phyloP scores from a whole-genome alignment of 2,329 filamentous ascomycete species.

The Alternaria conjuncta region DNA sequence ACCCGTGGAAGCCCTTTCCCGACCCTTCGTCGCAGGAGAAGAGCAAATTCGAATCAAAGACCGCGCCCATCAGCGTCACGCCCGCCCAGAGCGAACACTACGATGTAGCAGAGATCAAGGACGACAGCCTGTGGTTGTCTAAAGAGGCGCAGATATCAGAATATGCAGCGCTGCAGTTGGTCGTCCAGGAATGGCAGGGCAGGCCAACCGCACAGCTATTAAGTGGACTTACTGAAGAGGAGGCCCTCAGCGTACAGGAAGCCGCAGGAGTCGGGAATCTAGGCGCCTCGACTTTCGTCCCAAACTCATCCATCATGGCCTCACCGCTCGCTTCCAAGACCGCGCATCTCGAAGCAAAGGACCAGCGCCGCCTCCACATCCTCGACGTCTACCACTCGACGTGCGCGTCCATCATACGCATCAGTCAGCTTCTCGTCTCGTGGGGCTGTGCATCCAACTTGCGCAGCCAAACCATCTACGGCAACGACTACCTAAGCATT shows the following conservation, averaged over 20 bases:
- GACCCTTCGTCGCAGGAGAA: conserved; percentile 68
- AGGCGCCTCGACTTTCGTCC: conserved; percentile 58
- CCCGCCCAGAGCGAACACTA: conserved; percentile 70
- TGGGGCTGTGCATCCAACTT: conserved; percentile 40
- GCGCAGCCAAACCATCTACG: conserved; percentile 36
- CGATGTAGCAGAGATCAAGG: conserved; percentile 80
- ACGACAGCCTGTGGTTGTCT: conserved; percentile 85
- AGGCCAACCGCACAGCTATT: conserved; percentile 76
- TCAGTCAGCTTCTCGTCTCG: conserved; percentile 46
- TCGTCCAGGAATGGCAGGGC: conserved; percentile 82
- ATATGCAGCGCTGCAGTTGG: conserved; percentile 78
- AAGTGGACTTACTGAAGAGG: conserved; percentile 76
- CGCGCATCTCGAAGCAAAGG: conserved; percentile 64
- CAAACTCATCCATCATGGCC: conserved; percentile 52
- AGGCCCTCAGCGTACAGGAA: conserved; percentile 76
- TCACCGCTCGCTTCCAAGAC: conserved; percentile 30
- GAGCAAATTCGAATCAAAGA: conserved; percentile 80
- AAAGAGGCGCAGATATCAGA: conserved; percentile 79
- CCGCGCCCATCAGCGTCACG: conserved; percentile 83
- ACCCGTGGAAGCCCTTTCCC: conserved; percentile 72
- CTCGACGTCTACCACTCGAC: conserved; percentile 75
- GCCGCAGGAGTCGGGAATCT: conserved; percentile 71
- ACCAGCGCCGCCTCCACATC: conserved; percentile 70
- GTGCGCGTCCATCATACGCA: conserved; percentile 60
- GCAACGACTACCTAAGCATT: conserved; percentile 37